Evolutionary conservation across 805 yeast species (phyloP).

Genomic region (Wickerhamiella shivajii): DNA sequence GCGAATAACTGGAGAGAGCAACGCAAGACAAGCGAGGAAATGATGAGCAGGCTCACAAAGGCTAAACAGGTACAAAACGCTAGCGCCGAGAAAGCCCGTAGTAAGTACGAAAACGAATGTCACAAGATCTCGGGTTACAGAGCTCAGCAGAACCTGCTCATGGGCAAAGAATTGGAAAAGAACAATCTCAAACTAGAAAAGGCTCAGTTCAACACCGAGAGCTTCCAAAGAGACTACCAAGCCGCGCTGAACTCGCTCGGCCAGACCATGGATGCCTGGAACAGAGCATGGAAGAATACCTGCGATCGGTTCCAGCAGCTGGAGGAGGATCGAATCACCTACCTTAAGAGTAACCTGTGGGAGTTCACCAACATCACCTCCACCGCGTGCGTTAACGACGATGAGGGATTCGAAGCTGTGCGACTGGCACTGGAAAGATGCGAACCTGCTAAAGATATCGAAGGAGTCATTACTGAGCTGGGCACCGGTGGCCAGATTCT

Average conservation of each 20-base stretch:
- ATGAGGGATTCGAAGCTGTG: constrained; percentile 58
- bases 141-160: constrained; percentile 50
- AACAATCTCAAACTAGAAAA: constrained; percentile 41
- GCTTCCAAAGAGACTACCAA: constrained; percentile 42
- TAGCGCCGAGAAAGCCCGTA: constrained; percentile 25
- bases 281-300: constrained; percentile 54
- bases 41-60: constrained; percentile 39
- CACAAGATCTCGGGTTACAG: constrained; percentile 41
- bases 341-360: constrained; percentile 59
- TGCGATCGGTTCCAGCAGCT: constrained; percentile 48
- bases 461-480: constrained; percentile 35
- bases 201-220: constrained; percentile 30
- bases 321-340: constrained; percentile 60
- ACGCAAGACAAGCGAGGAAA: constrained; percentile 41
- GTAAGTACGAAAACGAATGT: constrained; percentile 43
- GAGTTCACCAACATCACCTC: constrained; percentile 63
- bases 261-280: constrained; percentile 48
- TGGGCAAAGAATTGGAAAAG: constrained; percentile 59
- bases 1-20: constrained; percentile 36
- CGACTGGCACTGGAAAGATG: constrained; percentile 55
- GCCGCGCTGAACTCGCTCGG: constrained; percentile 37
- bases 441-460: constrained; percentile 45
- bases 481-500: constrained; percentile 54
- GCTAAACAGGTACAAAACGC: constrained; percentile 29
- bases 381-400: constrained; percentile 63